Base-by-base conservation (phyloP, 2,329 filamentous ascomycete genomes). In the Celoporthe dispersa region DNA sequence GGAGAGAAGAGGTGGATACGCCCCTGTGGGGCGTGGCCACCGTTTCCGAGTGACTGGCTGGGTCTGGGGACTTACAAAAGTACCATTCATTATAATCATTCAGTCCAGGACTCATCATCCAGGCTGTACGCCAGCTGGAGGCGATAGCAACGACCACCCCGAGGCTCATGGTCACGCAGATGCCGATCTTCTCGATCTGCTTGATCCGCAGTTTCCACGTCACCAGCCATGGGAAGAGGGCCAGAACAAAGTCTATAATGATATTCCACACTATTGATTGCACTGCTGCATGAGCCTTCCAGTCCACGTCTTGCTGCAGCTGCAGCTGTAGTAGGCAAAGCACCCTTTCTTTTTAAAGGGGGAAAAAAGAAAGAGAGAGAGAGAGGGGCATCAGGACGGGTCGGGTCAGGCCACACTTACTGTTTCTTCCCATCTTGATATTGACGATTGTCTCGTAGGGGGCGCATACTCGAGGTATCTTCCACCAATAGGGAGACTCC, bases 191-290 rank as follows among this genome's bases (percentile, higher is more conserved):
- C 71, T 87, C 85, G 1, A 79, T 78, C 53, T 75, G 79, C 39
- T 80, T 79, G 81, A 87, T 86, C 70, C 84, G 82, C 66, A 87
- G 72, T 8, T 79, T 79, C 76, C 82, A 83, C 1, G 82, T 84
- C 41, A 87, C 81, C 53, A 84, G 73, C 84, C 84, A 86, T 3
- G 85, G 85, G 68, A 86, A 84, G 4, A 78, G 69, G 0, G 85
- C 84, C 73, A 87, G 82, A 0, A 85, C 74, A 63, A 87, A 85
- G 71, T 87, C 85, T 80, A 85, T 86, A 35, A 86, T 79, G 69
- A 86, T 83, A 74, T 86, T 86, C 75, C 84, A 85, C 4, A 84
- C 84, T 86, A 48, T 48, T 48, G 44, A n/a, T 48, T n/a, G 71
- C 7, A 31, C 7, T 12, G 25, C 16, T 11, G 7, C 28, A 22